phyloP scores from a whole-genome alignment of 768 basidiomycete genomes.

The Leccinum variicolor region DNA sequence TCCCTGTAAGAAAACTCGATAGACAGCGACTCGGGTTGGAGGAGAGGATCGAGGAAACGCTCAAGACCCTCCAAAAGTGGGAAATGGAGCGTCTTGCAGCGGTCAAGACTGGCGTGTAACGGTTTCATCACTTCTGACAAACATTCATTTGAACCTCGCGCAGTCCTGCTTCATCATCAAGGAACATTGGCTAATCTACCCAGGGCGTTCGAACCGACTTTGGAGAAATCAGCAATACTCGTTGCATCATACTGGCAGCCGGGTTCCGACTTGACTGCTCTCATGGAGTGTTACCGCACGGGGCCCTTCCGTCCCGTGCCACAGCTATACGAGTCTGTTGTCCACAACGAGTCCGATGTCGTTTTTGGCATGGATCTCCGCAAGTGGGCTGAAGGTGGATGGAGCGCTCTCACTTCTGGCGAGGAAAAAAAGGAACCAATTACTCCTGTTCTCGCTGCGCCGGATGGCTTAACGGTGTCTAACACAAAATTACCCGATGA shows the following conservation, averaged over 20 bases:
- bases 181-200: slow-evolving; percentile 73
- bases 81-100: slow-evolving; percentile 80
- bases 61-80: slow-evolving; percentile 81
- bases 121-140: background rate
- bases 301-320: slow-evolving; percentile 24
- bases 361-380: slow-evolving; percentile 90
- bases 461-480: slow-evolving; percentile 58
- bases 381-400: slow-evolving; percentile 86
- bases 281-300: slow-evolving; percentile 91
- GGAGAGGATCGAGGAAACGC: slow-evolving; percentile 78
- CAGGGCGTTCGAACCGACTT: slow-evolving; percentile 57
- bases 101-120: slow-evolving; percentile 70
- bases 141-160: background rate
- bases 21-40: slow-evolving; percentile 82
- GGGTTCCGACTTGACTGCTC: slow-evolving; percentile 78
- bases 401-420: slow-evolving; percentile 53
- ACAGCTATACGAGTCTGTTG: slow-evolving; percentile 81
- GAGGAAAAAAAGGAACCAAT: slow-evolving; percentile 60
- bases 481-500: slow-evolving; percentile 63
- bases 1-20: slow-evolving; percentile 79
- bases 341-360: slow-evolving; percentile 80
- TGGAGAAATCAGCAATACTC: slow-evolving; percentile 70
- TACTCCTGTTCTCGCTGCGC: slow-evolving; percentile 69
- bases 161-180: slow-evolving; percentile 85
- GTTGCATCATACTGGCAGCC: slow-evolving; percentile 84